Evolutionary conservation across 2,329 filamentous ascomycete species (phyloP).

Genomic region (Paracorniculantispora psalliotae): DNA sequence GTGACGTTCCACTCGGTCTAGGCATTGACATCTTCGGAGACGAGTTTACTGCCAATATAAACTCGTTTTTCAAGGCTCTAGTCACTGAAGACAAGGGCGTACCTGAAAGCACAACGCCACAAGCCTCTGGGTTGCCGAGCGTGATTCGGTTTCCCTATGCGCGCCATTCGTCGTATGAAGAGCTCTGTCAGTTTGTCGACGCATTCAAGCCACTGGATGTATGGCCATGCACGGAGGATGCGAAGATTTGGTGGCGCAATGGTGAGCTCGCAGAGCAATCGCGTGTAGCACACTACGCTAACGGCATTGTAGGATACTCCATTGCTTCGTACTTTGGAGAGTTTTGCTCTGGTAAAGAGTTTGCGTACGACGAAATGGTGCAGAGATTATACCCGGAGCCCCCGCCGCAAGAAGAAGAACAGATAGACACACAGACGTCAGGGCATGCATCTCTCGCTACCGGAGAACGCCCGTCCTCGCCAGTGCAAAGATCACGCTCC

Average conservation of each 20-base stretch:
- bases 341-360: conserved; percentile 56
- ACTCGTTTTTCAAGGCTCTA: conserved; percentile 19
- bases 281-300: neutral
- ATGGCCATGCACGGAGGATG: conserved; percentile 74
- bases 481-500: neutral
- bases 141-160: conserved; percentile 73
- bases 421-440: neutral
- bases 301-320: conserved; percentile 40
- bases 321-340: conserved; percentile 68
- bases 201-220: conserved; percentile 70
- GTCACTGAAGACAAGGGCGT: neutral
- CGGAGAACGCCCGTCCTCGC: neutral
- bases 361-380: conserved; percentile 63
- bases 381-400: conserved; percentile 20
- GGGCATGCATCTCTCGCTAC: neutral
- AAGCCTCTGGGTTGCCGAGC: conserved; percentile 27
- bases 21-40: conserved; percentile 24
- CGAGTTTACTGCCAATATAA: conserved; percentile 24
- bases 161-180: conserved; percentile 79
- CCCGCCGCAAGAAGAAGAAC: neutral
- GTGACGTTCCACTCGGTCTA: conserved; percentile 31
- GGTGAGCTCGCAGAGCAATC: conserved; percentile 22
- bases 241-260: conserved; percentile 54
- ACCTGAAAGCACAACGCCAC: neutral
- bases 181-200: conserved; percentile 66